Base-by-base conservation (phyloP, 345 rosid species). In the Pelargonium nanum region DNA sequence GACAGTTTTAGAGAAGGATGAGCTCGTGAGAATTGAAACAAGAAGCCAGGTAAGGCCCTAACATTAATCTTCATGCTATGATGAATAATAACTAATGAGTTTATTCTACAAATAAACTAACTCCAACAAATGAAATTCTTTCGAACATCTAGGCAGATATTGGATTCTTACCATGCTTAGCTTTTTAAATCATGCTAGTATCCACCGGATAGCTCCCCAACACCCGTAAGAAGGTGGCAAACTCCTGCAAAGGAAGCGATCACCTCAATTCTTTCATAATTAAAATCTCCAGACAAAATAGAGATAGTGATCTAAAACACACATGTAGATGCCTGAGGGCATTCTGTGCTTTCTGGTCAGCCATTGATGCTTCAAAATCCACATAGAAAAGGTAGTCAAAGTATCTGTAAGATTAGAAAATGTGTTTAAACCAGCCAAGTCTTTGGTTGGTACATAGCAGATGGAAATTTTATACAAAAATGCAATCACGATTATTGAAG, bases 351-450 rank as follows among this genome's bases (percentile, higher is more conserved):
- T 77, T 80, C 78, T 85, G 78, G 22, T 90, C 88, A 56, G 99
- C 99, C 97, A 89, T 93, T 32, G 99, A 93, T 71, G 96, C 90
- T 71, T 87, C 99, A 51, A 93, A 87, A 72, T 93, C 99, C 79
- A 89, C 97, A 66, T 89, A 87, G 77, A 93, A 93, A 51, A 89
- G 84, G 70, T 86, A 93, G 71, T 87, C 96, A 58, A 93, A 93
- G 78, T 78, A 83, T 69, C 99, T 84, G 86, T 55, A 15, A 62
- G 56, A 62, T 20, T 48, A 53, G 68, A 40, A 22, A 57, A 24
- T 56, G 44, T 30, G 51, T 25, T 40, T 17, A 40, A 10, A 40
- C 48, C 9, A 40, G 32, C 32, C 32, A 28, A 28, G 7, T 28
- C 4, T 28, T 28, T 28, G 32, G 32, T 7, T 28, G 4, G 3